Evolutionary conservation across 179 eudicot species (phyloP).

Genomic region (Vitellaria paradoxa): DNA sequence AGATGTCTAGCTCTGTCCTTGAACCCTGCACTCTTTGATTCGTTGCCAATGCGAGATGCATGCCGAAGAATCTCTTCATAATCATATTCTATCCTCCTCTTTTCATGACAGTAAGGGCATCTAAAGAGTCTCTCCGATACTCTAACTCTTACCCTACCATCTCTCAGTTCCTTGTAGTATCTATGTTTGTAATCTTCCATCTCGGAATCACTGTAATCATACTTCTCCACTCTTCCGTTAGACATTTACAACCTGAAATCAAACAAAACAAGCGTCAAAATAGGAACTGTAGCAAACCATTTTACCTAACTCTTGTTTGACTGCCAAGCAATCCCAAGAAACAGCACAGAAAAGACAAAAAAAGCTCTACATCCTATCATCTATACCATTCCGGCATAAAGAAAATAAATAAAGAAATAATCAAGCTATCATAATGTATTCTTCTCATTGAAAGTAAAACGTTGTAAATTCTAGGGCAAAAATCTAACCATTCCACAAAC

Average conservation of each 20-base stretch:
- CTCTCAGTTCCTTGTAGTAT: slow-evolving; percentile 46
- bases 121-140: slow-evolving; percentile 35
- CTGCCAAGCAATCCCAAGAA: not conserved
- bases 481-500: no score
- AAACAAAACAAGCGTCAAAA: not conserved
- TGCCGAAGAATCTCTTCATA: slow-evolving; percentile 55
- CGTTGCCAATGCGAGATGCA: slow-evolving; percentile 57
- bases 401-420: not conserved
- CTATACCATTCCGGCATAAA: not conserved
- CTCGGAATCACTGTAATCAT: slow-evolving; percentile 46
- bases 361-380: not conserved
- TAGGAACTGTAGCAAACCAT: no score
- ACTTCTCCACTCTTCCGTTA: slow-evolving; percentile 28
- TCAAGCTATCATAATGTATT: not conserved
- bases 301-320: not conserved
- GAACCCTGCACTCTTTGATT: slow-evolving; percentile 46
- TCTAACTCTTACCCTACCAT: slow-evolving; percentile 39
- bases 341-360: not conserved
- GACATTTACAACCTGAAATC: slow-evolving; percentile 13
- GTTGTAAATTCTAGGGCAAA: not conserved
- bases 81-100: slow-evolving; percentile 45
- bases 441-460: not conserved
- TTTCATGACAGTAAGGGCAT: slow-evolving; percentile 68
- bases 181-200: slow-evolving; percentile 47
- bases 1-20: slow-evolving; percentile 71